Percentiles rank a stretch among this genome's conserved stretches.
These are phyloP conservation scores for Lactifluus hygrophoroides DNA, from an alignment of 768 basidiomycete genomes.

Conservation along the genomic window DNA sequence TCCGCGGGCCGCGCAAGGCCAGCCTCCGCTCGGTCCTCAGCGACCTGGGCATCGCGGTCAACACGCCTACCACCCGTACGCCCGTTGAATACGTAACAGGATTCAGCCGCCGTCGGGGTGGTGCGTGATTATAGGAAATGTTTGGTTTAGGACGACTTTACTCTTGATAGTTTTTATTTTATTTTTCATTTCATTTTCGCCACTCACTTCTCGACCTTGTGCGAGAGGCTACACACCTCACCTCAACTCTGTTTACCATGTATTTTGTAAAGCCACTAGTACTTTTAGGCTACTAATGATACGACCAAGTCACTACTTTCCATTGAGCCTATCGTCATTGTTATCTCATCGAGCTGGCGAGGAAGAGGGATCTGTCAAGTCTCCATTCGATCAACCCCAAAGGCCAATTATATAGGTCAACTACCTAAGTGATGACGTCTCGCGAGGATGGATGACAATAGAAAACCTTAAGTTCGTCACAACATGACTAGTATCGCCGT, in stretches of 20 bases:
- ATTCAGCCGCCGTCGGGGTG: slow-evolving; percentile 8
- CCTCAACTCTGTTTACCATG: background rate
- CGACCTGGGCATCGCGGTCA: slow-evolving; percentile 26
- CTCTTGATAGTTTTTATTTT: slow-evolving; percentile 8
- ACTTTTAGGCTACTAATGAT: slow-evolving; percentile 9
- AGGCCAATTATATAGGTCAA: too few relatives aligned
- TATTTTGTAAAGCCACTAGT: slow-evolving; percentile 11
- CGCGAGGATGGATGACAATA: background rate
- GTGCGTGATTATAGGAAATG: background rate
- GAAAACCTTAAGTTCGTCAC: background rate
- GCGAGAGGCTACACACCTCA: background rate
- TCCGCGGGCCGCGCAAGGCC: slow-evolving; percentile 23
- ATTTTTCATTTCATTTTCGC: background rate
- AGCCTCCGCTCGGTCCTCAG: slow-evolving; percentile 23
- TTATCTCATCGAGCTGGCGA: background rate
- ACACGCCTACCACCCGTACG: slow-evolving; percentile 29
- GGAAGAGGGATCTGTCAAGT: background rate
- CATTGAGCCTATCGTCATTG: background rate
- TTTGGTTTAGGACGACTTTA: background rate
- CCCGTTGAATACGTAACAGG: slow-evolving; percentile 22
- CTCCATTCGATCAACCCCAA: background rate
- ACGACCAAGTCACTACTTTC: slow-evolving; percentile 1
- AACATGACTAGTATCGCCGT: slow-evolving; percentile 11
- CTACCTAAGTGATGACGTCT: background rate
- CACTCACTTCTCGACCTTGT: background rate